These are phyloP conservation scores for Cercospora beticola DNA, from an alignment of 2,329 filamentous ascomycete genomes.

Conservation along the genomic window DNA sequence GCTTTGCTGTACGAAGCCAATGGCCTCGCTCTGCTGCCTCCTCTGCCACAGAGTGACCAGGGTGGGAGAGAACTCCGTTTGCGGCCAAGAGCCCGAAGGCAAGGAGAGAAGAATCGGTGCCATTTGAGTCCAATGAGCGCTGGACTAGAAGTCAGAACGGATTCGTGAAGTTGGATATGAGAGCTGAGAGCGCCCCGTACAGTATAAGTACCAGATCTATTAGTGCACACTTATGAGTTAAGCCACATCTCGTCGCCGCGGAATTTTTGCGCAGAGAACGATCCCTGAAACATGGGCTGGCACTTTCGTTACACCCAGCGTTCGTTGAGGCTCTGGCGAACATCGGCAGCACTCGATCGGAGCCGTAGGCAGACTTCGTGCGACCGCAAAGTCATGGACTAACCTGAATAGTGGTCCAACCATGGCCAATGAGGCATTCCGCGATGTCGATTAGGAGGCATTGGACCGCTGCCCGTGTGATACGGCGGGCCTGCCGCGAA, in stretches of 20 bases:
- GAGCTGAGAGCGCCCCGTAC: neutral
- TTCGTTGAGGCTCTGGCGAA: neutral
- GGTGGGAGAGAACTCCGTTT: constrained; percentile 26
- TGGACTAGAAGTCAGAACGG: neutral
- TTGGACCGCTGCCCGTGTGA: neutral
- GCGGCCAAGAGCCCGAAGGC: constrained; percentile 16
- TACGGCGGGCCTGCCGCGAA: neutral
- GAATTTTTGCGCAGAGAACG: neutral
- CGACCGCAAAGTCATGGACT: neutral
- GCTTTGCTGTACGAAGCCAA: constrained; percentile 24
- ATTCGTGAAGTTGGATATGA: neutral
- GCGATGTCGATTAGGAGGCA: neutral
- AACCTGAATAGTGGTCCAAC: neutral
- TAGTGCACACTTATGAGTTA: neutral
- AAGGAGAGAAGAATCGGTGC: constrained; percentile 20
- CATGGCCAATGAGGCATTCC: neutral
- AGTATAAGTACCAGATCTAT: neutral
- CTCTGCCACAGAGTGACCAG: constrained; percentile 26
- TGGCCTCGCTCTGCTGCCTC: constrained; percentile 27
- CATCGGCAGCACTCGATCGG: neutral
- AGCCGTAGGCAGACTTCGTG: neutral
- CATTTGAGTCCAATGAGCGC: constrained; percentile 11
- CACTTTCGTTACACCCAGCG: neutral
- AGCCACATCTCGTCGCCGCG: neutral
- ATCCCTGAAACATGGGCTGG: neutral